A percentile compares a stretch with the other conserved stretches of the same genome.
These are phyloP conservation scores for Colletotrichum lini DNA, from an alignment of 2,329 filamentous ascomycete species.

Conservation along the genomic window DNA sequence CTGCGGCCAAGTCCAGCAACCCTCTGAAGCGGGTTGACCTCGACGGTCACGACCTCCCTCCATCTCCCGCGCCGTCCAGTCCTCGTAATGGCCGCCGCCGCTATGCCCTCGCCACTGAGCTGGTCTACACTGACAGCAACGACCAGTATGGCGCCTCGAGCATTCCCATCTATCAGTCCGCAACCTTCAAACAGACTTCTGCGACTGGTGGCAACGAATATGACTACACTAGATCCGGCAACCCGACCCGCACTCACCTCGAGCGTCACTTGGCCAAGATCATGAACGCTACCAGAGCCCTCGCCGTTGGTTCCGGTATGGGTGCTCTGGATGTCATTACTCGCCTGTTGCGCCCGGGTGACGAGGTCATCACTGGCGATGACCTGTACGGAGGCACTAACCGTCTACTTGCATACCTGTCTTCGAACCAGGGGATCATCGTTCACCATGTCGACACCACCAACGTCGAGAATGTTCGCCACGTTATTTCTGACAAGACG, in stretches of 20 bases:
- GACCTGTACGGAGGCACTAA: slow-evolving; percentile 97
- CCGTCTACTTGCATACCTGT: slow-evolving; percentile 91
- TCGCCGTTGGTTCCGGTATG: slow-evolving; percentile 98
- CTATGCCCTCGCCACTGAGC: slow-evolving; percentile 94
- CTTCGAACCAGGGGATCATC: slow-evolving; percentile 89
- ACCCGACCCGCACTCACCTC: slow-evolving; percentile 95
- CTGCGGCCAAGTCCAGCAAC: slow-evolving; percentile 47
- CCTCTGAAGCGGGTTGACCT: slow-evolving; percentile 76
- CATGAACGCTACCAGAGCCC: slow-evolving; percentile 92
- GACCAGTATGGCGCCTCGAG: slow-evolving; percentile 98
- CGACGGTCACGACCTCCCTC: slow-evolving; percentile 87
- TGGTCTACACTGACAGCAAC: slow-evolving; percentile 95
- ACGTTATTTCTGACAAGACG: slow-evolving; percentile 83
- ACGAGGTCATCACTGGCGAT: slow-evolving; percentile 97
- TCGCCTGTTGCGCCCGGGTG: slow-evolving; percentile 88
- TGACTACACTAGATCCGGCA: slow-evolving; percentile 98
- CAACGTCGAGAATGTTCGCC: slow-evolving; percentile 76
- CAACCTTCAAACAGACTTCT: slow-evolving; percentile 95
- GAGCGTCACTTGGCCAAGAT: slow-evolving; percentile 98
- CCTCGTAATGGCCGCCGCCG: slow-evolving; percentile 84
- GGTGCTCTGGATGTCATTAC: slow-evolving; percentile 97
- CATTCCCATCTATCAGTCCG: slow-evolving; percentile 97
- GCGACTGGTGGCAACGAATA: slow-evolving; percentile 88
- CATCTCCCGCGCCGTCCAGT: slow-evolving; percentile 93
- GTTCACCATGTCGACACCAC: slow-evolving; percentile 99